phyloP scores from a whole-genome alignment of 371 early-diverging fungal genomes.

The Dichotomocladium elegans region DNA sequence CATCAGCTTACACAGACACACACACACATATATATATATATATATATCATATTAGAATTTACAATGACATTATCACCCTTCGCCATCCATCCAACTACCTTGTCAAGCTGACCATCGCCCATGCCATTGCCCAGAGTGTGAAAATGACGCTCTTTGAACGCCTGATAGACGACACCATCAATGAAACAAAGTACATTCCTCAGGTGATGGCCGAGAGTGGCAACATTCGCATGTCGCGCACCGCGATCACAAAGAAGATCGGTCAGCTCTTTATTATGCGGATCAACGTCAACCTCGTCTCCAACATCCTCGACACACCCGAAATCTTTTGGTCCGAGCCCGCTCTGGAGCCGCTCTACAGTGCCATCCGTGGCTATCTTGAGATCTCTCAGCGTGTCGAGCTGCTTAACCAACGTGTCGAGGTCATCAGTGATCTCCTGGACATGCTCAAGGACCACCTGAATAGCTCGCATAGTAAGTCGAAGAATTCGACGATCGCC shows the following conservation, averaged over 20 bases:
- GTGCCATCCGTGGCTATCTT: constrained; percentile 72
- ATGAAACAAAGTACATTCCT: constrained; percentile 82
- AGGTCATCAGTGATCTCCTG: constrained; percentile 74
- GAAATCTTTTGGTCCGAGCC: constrained; percentile 90
- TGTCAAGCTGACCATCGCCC: constrained; percentile 75
- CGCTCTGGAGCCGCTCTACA: constrained; percentile 73
- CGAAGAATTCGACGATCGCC: not conserved
- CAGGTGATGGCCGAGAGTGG: constrained; percentile 81
- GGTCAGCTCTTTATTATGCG: constrained; percentile 81
- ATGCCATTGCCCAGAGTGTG: constrained; percentile 85
- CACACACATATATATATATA: not conserved
- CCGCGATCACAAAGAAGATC: constrained; percentile 61
- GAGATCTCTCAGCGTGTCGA: constrained; percentile 82
- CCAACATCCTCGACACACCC: constrained; percentile 80
- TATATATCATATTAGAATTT: constrained; percentile 23
- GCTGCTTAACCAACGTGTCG: constrained; percentile 50
- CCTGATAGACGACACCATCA: constrained; percentile 79
- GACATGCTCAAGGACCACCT: constrained; percentile 86
- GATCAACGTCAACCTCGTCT: constrained; percentile 85
- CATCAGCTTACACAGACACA: too few species aligned
- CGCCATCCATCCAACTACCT: constrained; percentile 50
- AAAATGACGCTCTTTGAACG: constrained; percentile 83
- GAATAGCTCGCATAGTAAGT: constrained; percentile 61
- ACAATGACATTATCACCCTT: constrained; percentile 57
- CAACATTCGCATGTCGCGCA: constrained; percentile 70